Evolutionary conservation across 2,329 filamentous ascomycete genomes (phyloP), one percentile per base, ranked within the genome.

Genomic region (Calonectria montana): DNA sequence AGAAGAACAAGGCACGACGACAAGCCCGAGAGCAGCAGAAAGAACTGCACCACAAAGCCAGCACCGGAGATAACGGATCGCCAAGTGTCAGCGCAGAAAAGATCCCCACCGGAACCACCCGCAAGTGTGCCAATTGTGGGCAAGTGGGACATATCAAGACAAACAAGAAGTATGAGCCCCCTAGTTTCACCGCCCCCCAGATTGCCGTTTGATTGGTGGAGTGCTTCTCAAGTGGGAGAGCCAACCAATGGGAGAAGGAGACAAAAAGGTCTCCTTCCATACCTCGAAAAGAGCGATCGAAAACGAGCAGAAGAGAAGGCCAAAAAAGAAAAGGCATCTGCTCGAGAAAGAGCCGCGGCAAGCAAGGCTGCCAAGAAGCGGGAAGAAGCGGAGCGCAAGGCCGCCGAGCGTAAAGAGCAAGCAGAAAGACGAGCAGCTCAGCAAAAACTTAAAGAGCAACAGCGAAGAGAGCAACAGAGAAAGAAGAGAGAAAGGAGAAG

Each of bases 141-240:
- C 94, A 97, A 83, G 94, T 97, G 67, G 97, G 97, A 37, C 97
- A 99, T 81, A 99, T 99, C 88, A 98, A 98, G 85, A 98, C 96
- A 59, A 98, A 98, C 88, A 97, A 98, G 87, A 98, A 98, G 95
- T 97, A 90, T 85, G 88, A 84, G 68, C 63, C 69, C 72, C 72
- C 76, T 73, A 48, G 67, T 70, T 69, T 79, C 79, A 73, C 81
- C 80, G 71, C 76, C 80, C 75, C 75, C 79, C 45, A 74, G 70
- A 55, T 67, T 71, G 48, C 65, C 76, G 29, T 84, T 82, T 80
- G 81, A 83, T 80, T 83, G 82, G 82, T 83, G 75, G 77, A 61
- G 67, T 21, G 53, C 21, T 70, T 74, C 72, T 76, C 73, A 37
- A 65, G 65, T 70, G 45, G 70, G 62, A 65, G 68, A 64, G 35